Evolutionary conservation across 2,329 filamentous ascomycete species (phyloP).

Genomic region (Curvularia spicifera): DNA sequence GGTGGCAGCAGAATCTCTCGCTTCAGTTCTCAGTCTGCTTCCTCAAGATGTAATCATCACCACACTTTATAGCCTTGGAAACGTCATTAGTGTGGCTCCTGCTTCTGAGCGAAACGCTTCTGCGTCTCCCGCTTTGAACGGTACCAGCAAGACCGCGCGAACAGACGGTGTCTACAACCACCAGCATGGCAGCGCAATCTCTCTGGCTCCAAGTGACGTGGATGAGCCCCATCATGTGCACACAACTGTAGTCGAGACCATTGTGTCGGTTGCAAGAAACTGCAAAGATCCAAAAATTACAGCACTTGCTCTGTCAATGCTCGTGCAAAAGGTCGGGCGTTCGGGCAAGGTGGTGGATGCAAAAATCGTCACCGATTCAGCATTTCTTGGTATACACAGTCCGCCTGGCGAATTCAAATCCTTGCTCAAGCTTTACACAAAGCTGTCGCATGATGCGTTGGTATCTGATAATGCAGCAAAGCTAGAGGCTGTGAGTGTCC

Average conservation of each 20-base stretch:
- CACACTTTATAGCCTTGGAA: conserved; percentile 94
- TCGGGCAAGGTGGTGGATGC: conserved; percentile 81
- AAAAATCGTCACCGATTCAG: conserved; percentile 83
- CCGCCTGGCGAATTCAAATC: conserved; percentile 83
- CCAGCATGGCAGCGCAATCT: conserved; percentile 77
- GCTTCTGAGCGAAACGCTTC: conserved; percentile 56
- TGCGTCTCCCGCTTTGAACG: conserved; percentile 58
- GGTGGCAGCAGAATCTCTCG: conserved; percentile 83
- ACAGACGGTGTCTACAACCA: conserved; percentile 49
- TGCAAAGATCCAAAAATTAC: conserved; percentile 91
- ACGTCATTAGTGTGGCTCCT: conserved; percentile 80
- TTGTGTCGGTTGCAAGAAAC: conserved; percentile 84
- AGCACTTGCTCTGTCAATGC: conserved; percentile 90
- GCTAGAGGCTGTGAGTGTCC: conserved; percentile 69
- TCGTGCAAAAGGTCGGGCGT: conserved; percentile 93
- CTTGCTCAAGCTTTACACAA: conserved; percentile 81
- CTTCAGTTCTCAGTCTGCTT: conserved; percentile 78
- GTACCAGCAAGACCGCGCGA: conserved; percentile 54
- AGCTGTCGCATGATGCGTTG: conserved; percentile 75
- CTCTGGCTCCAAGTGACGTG: conserved; percentile 74
- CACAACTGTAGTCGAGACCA: conserved; percentile 90
- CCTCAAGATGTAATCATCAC: conserved; percentile 95
- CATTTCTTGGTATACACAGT: conserved; percentile 76
- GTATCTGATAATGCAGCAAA: conserved; percentile 71
- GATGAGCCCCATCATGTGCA: conserved; percentile 81